Conservation (phyloP, 208 protist genomes). For the Entamoeba invadens region DNA sequence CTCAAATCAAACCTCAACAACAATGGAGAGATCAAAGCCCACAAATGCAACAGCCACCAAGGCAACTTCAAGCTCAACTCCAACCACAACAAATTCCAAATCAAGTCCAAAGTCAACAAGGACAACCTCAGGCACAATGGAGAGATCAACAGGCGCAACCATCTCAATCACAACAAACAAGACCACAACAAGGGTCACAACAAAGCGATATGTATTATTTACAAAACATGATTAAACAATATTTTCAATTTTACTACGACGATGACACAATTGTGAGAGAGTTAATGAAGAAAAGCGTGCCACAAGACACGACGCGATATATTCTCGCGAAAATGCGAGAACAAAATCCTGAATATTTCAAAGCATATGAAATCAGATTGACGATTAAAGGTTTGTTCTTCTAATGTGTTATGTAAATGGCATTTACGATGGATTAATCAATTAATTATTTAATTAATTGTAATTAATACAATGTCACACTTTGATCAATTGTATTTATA, state of each 20-base stretch:
- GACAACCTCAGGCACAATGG: background rate
- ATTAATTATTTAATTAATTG: too few relatives aligned
- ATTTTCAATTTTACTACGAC: background rate
- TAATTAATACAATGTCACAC: too few relatives aligned
- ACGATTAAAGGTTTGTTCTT: background rate
- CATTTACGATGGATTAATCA: too few relatives aligned
- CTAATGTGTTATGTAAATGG: too few relatives aligned
- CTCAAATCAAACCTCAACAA: background rate
- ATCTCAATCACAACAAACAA: background rate
- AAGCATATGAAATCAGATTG: background rate
- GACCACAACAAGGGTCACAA: background rate
- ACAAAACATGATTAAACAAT: background rate
- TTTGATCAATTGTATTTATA: background rate
- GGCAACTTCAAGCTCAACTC: background rate
- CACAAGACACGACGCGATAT: background rate
- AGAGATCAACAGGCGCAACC: background rate
- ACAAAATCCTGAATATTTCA: background rate
- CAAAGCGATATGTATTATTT: background rate
- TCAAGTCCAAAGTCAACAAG: background rate
- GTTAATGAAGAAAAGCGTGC: background rate
- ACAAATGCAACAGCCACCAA: background rate
- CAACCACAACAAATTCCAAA: background rate
- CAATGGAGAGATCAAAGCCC: background rate
- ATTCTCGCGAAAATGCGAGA: background rate
- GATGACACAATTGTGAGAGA: background rate